Base-by-base conservation (phyloP, 148 eudicot species). In the Nepenthes gracilis region DNA sequence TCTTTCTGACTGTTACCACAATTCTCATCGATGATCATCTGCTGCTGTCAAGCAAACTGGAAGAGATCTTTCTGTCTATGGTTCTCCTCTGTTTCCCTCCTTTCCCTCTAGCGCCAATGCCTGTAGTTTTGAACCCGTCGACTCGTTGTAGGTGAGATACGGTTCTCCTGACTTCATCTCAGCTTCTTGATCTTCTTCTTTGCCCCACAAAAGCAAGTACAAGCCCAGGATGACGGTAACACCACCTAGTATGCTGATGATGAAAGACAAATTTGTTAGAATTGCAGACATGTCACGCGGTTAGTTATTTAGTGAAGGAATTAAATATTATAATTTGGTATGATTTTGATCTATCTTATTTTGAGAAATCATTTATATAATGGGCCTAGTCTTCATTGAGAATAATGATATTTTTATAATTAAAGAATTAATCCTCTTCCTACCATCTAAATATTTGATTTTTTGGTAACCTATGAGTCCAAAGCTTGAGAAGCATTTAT, bases 191-290 rank as follows among this genome's bases (percentile, higher is more conserved):
- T 79, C 71, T 45, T 67, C 65, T 65, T 81, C 88, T 69, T 85
- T 85, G 12, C 92, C 92, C 92, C 88, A 85, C 52, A 85, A 54
- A 57, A 83, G 71, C 65, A 85, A 57, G 68, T 88, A 81, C 63
- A 88, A 74, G 50, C 92, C 92, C 12, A 72, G 2, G 61, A 88
- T 75, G 55, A 85, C 80, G 2, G 77, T 61, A 35, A 49, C 55
- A 59, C 80, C 96, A 36, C 92, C 96, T 35, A 76, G 23, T 58
- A 88, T 66, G 57, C 92, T 88, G 88, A 13, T 68, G 43, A 14
- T 8, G 34, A 9, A 33, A 35, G 23, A 65, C 6, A 36, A 54
- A 47, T 57, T 14, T 6, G 47, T 9, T 33, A 43, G 33, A 55
- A 13, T 37, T 47, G 5, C 5, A 6, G 11, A 6, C 55, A 14